Evolutionary conservation across 169 alveolate species (phyloP).

Genomic region (Eimeria acervulina): DNA sequence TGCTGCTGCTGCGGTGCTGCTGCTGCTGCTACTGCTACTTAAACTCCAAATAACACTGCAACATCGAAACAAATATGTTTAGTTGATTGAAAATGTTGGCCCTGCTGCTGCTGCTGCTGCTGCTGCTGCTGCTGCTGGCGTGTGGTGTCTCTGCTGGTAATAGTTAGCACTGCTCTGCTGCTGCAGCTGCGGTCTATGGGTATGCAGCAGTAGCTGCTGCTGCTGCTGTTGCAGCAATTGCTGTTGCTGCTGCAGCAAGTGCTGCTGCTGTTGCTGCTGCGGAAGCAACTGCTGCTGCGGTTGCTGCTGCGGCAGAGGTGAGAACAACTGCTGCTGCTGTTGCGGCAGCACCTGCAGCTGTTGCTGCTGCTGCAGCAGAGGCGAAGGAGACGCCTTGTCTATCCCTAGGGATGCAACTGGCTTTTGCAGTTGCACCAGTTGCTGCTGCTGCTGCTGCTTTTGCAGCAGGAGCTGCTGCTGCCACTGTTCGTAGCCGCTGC

Average conservation of each 20-base stretch:
- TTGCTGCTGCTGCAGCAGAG: conserved; percentile 2
- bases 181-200: neutral
- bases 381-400: neutral
- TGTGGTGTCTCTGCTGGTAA: neutral
- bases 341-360: neutral
- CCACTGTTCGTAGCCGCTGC: too few relatives aligned
- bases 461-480: conserved; percentile 50
- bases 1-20: neutral
- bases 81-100: neutral
- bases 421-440: neutral
- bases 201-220: conserved; percentile 15
- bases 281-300: neutral
- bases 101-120: conserved; percentile 19
- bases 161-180: neutral
- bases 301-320: neutral
- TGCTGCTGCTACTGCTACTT: neutral
- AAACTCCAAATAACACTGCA: neutral
- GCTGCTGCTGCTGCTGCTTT: conserved; percentile 19
- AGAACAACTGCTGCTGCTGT: neutral
- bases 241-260: neutral
- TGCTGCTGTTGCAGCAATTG: neutral
- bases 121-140: neutral
- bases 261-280: neutral
- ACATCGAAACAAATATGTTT: neutral
- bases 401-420: neutral